Conservation (phyloP, 179 eudicot species). For the Sideroxylon spinosum region DNA sequence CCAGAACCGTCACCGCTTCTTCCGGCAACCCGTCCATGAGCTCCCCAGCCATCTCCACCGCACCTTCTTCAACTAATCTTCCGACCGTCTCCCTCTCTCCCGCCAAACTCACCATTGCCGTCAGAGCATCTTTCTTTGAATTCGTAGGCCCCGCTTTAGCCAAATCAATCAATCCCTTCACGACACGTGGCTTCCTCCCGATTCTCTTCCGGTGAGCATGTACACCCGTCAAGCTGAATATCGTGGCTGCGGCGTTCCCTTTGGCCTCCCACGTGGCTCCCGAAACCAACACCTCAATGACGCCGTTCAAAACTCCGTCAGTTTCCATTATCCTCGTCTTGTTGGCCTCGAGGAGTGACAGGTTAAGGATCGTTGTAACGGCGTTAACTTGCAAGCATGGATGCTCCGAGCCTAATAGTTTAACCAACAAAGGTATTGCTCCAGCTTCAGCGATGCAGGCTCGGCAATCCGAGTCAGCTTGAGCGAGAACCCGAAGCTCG, state of each 20-base stretch:
- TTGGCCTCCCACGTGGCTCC: slow-evolving; percentile 94
- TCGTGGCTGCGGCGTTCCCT: slow-evolving; percentile 85
- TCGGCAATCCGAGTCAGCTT: slow-evolving; percentile 67
- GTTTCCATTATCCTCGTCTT: slow-evolving; percentile 72
- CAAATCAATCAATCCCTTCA: slow-evolving; percentile 64
- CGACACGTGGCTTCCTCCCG: slow-evolving; percentile 64
- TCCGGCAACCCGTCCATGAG: slow-evolving; percentile 55
- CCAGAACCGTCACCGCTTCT: slow-evolving; percentile 58
- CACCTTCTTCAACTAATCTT: slow-evolving; percentile 62
- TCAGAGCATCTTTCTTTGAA: slow-evolving; percentile 65
- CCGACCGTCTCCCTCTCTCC: slow-evolving; percentile 72
- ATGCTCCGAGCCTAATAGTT: slow-evolving; percentile 42
- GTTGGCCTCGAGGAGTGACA: slow-evolving; percentile 68
- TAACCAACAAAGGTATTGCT: slow-evolving; percentile 51
- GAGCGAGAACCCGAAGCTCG: slow-evolving; percentile 76
- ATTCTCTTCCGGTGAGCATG: slow-evolving; percentile 49
- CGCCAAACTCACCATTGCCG: slow-evolving; percentile 67
- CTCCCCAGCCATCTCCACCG: slow-evolving; percentile 44
- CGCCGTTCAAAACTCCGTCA: slow-evolving; percentile 61
- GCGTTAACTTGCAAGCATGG: slow-evolving; percentile 70
- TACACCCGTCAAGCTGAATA: slow-evolving; percentile 62
- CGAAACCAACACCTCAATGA: slow-evolving; percentile 58
- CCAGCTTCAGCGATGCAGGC: slow-evolving; percentile 73
- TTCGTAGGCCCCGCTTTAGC: slow-evolving; percentile 54
- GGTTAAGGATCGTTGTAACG: slow-evolving; percentile 65